Percentiles rank a stretch among this genome's conserved stretches.
Conservation (phyloP, 169 alveolate genomes). For the Amoebophrya sp. region DNA sequence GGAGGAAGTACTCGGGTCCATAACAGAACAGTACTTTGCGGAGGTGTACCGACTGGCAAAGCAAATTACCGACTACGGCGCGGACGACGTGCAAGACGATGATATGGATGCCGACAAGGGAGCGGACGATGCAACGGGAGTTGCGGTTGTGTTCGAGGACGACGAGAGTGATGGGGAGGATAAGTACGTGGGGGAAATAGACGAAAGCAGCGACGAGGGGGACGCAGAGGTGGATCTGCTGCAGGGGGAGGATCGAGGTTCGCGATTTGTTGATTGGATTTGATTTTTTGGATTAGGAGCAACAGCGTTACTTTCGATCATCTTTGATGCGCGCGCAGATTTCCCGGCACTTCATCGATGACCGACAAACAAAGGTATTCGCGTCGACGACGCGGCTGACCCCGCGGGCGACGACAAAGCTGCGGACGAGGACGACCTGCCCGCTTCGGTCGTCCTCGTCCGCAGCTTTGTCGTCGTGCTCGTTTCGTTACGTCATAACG, state of each 20-base stretch:
- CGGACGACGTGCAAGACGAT: too few relatives aligned
- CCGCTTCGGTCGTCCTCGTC: slow-evolving; percentile 48
- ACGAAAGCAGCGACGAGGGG: not conserved
- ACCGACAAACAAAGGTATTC: too few relatives aligned
- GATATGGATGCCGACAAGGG: not conserved
- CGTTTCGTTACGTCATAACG: too few relatives aligned
- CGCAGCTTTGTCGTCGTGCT: too few relatives aligned
- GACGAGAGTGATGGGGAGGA: not conserved
- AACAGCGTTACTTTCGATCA: too few relatives aligned
- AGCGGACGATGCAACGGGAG: not conserved
- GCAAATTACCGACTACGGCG: too few relatives aligned
- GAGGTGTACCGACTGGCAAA: too few relatives aligned
- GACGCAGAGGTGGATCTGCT: not conserved
- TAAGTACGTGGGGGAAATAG: not conserved
- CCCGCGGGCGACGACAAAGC: slow-evolving; percentile 19
- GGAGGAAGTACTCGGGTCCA: slow-evolving; percentile 37
- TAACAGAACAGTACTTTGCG: slow-evolving; percentile 22
- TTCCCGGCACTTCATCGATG: too few relatives aligned
- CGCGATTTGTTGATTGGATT: too few relatives aligned
- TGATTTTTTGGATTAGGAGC: too few relatives aligned
- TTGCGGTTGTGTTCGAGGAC: not conserved
- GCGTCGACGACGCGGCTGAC: not conserved
- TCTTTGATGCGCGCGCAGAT: too few relatives aligned
- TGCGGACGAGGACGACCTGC: slow-evolving; percentile 43
- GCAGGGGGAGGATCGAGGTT: not conserved